Percentiles rank a stretch among this genome's conserved stretches.
Evolutionary conservation across 2,329 filamentous ascomycete species (phyloP).

Genomic region (Aplosporella prunicola): DNA sequence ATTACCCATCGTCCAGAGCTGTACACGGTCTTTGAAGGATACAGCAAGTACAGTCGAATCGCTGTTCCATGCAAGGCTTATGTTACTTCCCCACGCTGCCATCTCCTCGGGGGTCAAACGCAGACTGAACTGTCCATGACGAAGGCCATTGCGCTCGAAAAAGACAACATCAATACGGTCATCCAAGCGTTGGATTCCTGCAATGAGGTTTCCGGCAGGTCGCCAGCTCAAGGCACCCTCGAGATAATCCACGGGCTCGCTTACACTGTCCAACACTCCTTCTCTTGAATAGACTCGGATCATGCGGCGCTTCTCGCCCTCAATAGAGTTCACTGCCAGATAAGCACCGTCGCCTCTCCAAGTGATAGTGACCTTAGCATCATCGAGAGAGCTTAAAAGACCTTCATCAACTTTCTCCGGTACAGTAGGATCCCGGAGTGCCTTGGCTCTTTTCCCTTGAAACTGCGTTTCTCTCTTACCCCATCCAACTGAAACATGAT

Average conservation of each 20-base stretch:
- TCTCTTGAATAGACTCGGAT: constrained; percentile 88
- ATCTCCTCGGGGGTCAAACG: constrained; percentile 53
- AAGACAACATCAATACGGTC: constrained; percentile 76
- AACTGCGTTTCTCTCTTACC: constrained; percentile 98
- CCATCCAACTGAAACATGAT: constrained; percentile 95
- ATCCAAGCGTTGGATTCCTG: constrained; percentile 65
- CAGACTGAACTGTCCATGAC: constrained; percentile 90
- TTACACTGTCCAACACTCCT: constrained; percentile 82
- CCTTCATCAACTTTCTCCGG: constrained; percentile 87
- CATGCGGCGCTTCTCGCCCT: constrained; percentile 59
- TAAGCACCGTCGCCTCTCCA: constrained; percentile 94
- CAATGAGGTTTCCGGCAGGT: constrained; percentile 81
- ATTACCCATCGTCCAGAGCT: constrained; percentile 94
- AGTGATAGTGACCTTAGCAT: constrained; percentile 62
- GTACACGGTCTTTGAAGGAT: constrained; percentile 62
- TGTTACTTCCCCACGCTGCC: constrained; percentile 45
- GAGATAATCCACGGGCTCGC: constrained; percentile 88
- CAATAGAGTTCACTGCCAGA: constrained; percentile 75
- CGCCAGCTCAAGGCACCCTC: constrained; percentile 84
- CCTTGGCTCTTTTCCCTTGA: constrained; percentile 78
- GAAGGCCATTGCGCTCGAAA: constrained; percentile 92
- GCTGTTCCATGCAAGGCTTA: constrained; percentile 74
- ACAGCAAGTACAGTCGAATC: constrained; percentile 88
- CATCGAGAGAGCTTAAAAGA: constrained; percentile 62
- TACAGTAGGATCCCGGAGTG: constrained; percentile 84